Evolutionary conservation across 495 filamentous ascomycete species (phyloP).

Genomic region (Penicillium dipodomyicola): DNA sequence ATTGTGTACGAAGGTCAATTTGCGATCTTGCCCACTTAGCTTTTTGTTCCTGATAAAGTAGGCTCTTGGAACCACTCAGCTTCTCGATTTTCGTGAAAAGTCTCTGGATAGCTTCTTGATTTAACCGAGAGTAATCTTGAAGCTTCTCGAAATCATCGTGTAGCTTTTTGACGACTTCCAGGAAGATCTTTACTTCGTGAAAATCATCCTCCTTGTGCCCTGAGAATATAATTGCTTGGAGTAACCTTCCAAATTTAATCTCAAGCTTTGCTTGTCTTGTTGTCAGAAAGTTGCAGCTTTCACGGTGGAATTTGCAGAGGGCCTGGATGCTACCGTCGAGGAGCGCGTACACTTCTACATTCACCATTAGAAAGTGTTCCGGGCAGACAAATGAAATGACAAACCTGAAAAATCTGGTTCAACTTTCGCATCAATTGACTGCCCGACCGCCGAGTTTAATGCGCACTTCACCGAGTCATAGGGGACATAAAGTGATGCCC

Average conservation of each 20-base stretch:
- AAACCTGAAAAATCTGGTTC: slow-evolving; percentile 3
- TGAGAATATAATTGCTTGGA: background rate
- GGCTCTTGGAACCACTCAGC: background rate
- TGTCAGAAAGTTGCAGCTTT: background rate
- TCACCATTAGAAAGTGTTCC: background rate
- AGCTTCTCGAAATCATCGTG: slow-evolving; percentile 13
- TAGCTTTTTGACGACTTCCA: background rate
- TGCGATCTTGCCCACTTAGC: slow-evolving; percentile 1
- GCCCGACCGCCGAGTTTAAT: slow-evolving; percentile 8
- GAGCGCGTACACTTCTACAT: background rate
- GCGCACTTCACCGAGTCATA: slow-evolving; percentile 22
- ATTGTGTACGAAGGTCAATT: background rate
- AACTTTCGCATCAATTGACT: background rate
- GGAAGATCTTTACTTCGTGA: background rate
- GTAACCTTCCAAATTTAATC: slow-evolving; percentile 1
- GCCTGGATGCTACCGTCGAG: background rate
- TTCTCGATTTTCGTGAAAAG: slow-evolving; percentile 13
- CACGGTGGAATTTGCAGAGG: background rate
- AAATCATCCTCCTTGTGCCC: background rate
- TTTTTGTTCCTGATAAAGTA: slow-evolving; percentile 4
- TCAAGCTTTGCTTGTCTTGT: background rate
- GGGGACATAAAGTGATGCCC: slow-evolving; percentile 23
- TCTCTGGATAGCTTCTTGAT: slow-evolving; percentile 12
- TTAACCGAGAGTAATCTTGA: slow-evolving; percentile 13
- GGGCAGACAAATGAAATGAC: background rate